Evolutionary conservation across 345 rosid genomes (phyloP).

Genomic region (Physaria fendleri): DNA sequence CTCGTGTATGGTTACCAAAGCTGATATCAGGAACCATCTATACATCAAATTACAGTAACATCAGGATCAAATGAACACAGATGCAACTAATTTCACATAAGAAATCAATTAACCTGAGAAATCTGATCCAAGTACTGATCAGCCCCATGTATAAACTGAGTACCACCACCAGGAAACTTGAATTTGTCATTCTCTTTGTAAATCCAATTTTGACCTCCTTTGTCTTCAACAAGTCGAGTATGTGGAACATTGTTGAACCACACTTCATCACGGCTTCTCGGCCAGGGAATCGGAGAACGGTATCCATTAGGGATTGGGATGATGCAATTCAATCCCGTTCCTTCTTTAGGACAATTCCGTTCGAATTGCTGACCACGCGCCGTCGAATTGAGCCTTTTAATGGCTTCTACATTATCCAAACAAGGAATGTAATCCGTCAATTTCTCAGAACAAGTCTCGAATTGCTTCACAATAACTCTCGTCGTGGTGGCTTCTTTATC

Average conservation of each 20-base stretch:
- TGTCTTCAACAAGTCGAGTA: constrained; percentile 77
- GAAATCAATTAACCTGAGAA: constrained; percentile 44
- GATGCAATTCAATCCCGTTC: constrained; percentile 63
- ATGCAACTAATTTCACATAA: neutral
- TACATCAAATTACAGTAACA: constrained; percentile 8
- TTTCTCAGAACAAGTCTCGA: constrained; percentile 45
- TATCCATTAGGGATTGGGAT: constrained; percentile 76
- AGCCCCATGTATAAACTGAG: constrained; percentile 97
- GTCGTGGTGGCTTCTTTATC: constrained; percentile 4
- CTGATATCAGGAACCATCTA: constrained; percentile 81
- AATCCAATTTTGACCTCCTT: constrained; percentile 98
- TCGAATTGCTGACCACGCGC: constrained; percentile 74
- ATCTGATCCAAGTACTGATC: constrained; percentile 86
- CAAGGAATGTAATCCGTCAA: constrained; percentile 87
- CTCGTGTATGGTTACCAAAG: constrained; percentile 69
- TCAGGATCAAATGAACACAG: constrained; percentile 9
- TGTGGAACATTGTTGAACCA: constrained; percentile 92
- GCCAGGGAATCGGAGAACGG: constrained; percentile 76
- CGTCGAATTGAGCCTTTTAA: constrained; percentile 57
- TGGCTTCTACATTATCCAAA: constrained; percentile 72
- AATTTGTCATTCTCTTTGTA: constrained; percentile 63
- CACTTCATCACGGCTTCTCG: constrained; percentile 91
- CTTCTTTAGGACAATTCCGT: constrained; percentile 74
- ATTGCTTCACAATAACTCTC: constrained; percentile 35
- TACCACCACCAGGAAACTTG: constrained; percentile 96